Percentiles rank a stretch among this genome's conserved stretches.
These are phyloP conservation scores for Acorus gramineus DNA, from an alignment of 106 monocot genomes.

Conservation along the genomic window DNA sequence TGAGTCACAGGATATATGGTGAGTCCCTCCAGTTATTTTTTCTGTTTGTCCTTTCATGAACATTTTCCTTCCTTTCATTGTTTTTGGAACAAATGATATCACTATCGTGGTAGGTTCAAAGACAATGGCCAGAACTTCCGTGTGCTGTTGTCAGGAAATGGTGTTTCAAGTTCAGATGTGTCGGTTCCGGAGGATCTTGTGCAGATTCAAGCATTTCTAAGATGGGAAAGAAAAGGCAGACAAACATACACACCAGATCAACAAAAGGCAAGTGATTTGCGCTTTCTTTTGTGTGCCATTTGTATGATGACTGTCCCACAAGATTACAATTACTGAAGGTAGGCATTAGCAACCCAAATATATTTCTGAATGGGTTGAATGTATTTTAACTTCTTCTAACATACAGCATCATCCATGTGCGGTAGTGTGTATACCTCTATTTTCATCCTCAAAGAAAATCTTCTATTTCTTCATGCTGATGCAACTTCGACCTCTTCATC, in stretches of 20 bases:
- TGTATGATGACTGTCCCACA: no score
- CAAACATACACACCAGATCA: conserved; percentile 70
- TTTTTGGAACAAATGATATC: not conserved
- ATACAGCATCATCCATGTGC: no score
- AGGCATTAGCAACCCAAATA: no score
- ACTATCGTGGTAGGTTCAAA: conserved; percentile 55
- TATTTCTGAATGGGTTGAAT: no score
- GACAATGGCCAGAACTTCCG: conserved; percentile 84
- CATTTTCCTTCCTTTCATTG: not conserved
- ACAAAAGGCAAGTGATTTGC: conserved; percentile 45
- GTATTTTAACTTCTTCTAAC: no score
- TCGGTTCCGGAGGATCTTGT: conserved; percentile 86
- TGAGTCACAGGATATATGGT: conserved; percentile 79
- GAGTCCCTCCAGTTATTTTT: conserved; percentile 4
- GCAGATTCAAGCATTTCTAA: conserved; percentile 81
- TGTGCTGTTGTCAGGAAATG: conserved; percentile 21
- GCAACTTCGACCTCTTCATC: no score
- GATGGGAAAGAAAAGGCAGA: conserved; percentile 87
- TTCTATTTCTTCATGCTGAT: no score
- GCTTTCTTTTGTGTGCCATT: not conserved
- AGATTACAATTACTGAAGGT: no score
- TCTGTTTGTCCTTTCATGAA: not conserved
- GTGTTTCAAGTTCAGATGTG: conserved; percentile 9
- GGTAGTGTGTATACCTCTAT: no score
- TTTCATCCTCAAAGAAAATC: no score